Evolutionary conservation across 257 asterid species (phyloP).

Genomic region (Eucommia ulmoides): DNA sequence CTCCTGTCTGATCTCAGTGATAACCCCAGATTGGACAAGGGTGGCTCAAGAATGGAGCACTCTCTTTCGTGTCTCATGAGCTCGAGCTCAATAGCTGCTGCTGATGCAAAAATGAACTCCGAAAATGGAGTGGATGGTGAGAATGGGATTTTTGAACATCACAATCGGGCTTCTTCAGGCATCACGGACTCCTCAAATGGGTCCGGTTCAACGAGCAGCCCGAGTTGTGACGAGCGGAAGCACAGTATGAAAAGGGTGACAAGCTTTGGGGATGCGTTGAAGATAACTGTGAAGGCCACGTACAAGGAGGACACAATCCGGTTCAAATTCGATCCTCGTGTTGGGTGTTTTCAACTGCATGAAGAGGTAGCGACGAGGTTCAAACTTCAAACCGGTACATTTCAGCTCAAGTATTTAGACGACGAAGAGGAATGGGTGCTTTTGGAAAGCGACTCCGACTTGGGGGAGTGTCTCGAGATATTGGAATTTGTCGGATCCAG

Average conservation of each 20-base stretch:
- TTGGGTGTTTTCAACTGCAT: conserved; percentile 44
- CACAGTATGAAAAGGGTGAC: conserved; percentile 17
- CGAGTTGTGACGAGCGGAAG: conserved; percentile 30
- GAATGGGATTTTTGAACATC: conserved; percentile 25
- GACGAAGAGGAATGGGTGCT: conserved; percentile 96
- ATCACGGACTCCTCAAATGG: conserved; percentile 53
- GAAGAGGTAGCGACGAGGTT: conserved; percentile 72
- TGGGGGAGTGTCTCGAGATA: conserved; percentile 65
- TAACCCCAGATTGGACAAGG: neutral
- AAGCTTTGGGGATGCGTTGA: conserved; percentile 31
- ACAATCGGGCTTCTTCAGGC: conserved; percentile 48
- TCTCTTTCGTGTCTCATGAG: conserved; percentile 22
- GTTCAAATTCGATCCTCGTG: conserved; percentile 46
- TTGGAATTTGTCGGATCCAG: conserved; percentile 43
- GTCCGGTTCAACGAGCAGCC: conserved; percentile 40
- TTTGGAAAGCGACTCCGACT: conserved; percentile 73
- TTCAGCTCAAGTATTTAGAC: conserved; percentile 80
- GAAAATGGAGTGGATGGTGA: conserved; percentile 18
- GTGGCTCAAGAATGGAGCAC: neutral
- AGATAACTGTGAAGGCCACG: conserved; percentile 48
- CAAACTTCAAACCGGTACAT: conserved; percentile 44
- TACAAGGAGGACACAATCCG: conserved; percentile 61
- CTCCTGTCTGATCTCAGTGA: conserved; percentile 20
- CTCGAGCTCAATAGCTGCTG: conserved; percentile 21
- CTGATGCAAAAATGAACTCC: conserved; percentile 12